Evolutionary conservation across 257 asterid genomes (phyloP).

Genomic region (Nicotiana obtusifolia): DNA sequence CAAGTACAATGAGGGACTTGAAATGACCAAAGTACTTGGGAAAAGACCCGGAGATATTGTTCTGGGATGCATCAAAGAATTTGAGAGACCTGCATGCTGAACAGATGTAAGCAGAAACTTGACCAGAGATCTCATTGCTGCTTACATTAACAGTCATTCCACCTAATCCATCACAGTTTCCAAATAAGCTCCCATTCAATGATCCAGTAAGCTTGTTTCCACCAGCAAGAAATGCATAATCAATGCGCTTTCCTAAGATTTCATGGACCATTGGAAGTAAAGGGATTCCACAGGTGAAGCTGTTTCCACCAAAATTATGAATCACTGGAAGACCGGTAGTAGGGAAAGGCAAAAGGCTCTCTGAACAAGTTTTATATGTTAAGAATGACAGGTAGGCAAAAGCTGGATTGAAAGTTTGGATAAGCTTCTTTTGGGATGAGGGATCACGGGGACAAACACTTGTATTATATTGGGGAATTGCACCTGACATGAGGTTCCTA

Average conservation of each 20-base stretch:
- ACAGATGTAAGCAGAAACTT: conserved; percentile 46
- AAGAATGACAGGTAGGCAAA: conserved; percentile 51
- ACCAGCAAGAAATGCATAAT: conserved; percentile 73
- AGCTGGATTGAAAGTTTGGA: conserved; percentile 34
- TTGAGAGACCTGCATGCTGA: conserved; percentile 41
- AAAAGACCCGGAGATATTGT: conserved; percentile 48
- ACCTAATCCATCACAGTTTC: conserved; percentile 50
- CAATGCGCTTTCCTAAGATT: conserved; percentile 38
- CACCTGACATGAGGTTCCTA: conserved; percentile 55
- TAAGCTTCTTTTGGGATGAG: conserved; percentile 9
- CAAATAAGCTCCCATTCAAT: conserved; percentile 43
- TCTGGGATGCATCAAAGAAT: conserved; percentile 55
- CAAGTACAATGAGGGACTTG: conserved; percentile 47
- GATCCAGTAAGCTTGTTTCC: conserved; percentile 59
- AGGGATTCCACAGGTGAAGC: conserved; percentile 42
- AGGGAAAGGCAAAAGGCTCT: conserved; percentile 26
- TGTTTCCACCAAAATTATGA: conserved; percentile 69
- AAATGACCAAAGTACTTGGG: conserved; percentile 45
- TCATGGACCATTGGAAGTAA: conserved; percentile 53
- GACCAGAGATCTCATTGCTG: conserved; percentile 49
- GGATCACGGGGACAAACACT: conserved; percentile 32
- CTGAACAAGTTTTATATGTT: conserved; percentile 33
- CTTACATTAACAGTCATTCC: conserved; percentile 55
- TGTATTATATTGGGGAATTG: conserved; percentile 50
- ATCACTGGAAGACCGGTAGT: conserved; percentile 34